These are phyloP conservation scores for Cercospora beticola DNA, from an alignment of 2,329 filamentous ascomycete genomes.

Conservation along the genomic window DNA sequence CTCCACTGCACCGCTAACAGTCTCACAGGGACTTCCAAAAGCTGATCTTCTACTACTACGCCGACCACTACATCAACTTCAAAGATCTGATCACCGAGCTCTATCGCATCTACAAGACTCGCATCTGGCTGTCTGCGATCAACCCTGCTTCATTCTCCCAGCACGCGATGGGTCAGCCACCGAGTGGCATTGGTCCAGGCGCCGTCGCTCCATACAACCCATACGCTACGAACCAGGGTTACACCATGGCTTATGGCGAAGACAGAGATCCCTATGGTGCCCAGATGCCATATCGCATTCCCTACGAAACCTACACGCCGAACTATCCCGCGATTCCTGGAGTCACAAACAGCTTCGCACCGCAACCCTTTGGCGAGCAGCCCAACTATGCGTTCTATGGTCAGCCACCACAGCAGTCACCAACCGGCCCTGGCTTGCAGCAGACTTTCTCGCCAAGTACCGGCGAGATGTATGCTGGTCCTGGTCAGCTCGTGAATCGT, in stretches of 20 bases:
- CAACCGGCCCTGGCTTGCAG: neutral
- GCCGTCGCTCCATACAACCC: slow-evolving; percentile 32
- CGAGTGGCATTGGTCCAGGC: slow-evolving; percentile 40
- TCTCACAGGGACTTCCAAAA: slow-evolving; percentile 90
- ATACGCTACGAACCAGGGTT: slow-evolving; percentile 29
- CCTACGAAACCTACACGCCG: slow-evolving; percentile 36
- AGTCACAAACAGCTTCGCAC: slow-evolving; percentile 35
- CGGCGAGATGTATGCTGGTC: neutral
- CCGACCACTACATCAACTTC: slow-evolving; percentile 98
- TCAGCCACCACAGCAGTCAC: neutral
- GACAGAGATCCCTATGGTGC: slow-evolving; percentile 38
- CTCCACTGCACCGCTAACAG: slow-evolving; percentile 7
- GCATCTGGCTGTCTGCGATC: slow-evolving; percentile 99
- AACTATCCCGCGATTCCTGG: slow-evolving; percentile 38
- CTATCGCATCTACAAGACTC: slow-evolving; percentile 98
- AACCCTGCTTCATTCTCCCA: slow-evolving; percentile 84
- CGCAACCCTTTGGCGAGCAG: slow-evolving; percentile 11
- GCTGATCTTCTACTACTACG: slow-evolving; percentile 98
- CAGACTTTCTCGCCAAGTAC: slow-evolving; percentile 6
- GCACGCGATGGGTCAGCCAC: slow-evolving; percentile 37
- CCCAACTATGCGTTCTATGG: slow-evolving; percentile 16
- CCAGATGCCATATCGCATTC: slow-evolving; percentile 36
- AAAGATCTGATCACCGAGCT: slow-evolving; percentile 95
- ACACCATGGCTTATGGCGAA: slow-evolving; percentile 38
- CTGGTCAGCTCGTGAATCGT: slow-evolving; percentile 3